Conservation (phyloP, 192 early-diverging fungal genomes). For the Anaeromyces robustus region DNA sequence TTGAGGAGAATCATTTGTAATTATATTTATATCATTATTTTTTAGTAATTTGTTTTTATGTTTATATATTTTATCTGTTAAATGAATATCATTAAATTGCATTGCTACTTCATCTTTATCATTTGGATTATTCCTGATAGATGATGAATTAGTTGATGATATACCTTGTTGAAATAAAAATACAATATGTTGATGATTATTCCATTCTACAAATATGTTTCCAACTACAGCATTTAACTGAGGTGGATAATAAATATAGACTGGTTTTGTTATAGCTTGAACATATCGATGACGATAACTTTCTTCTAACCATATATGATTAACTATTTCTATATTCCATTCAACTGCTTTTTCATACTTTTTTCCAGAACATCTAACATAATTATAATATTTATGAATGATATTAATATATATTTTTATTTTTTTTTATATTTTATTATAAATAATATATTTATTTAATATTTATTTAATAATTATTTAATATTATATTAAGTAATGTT, state of each 20-base stretch:
- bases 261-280: slow-evolving; percentile 32
- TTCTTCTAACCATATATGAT: slow-evolving; percentile 79
- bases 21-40: not conserved
- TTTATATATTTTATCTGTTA: not conserved
- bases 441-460: too few species aligned
- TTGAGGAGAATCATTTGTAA: too few species aligned
- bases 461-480: too few species aligned
- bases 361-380: slow-evolving; percentile 37
- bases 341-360: slow-evolving; percentile 47
- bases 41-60: not conserved
- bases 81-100: not conserved
- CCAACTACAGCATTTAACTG: slow-evolving; percentile 38
- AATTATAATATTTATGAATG: too few species aligned
- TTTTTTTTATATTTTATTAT: too few species aligned
- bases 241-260: slow-evolving; percentile 36
- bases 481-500: not conserved
- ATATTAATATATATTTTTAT: too few species aligned
- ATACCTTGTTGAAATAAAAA: not conserved
- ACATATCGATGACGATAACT: slow-evolving; percentile 44
- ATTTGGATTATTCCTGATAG: not conserved
- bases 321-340: slow-evolving; percentile 54
- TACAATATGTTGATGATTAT: not conserved
- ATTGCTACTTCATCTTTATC: not conserved
- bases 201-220: slow-evolving; percentile 17
- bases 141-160: not conserved